Percentiles rank a stretch among this genome's conserved stretches.
These are phyloP conservation scores for Geotrichum aggregatum DNA, from an alignment of 1,139 yeast species.

Conservation along the genomic window DNA sequence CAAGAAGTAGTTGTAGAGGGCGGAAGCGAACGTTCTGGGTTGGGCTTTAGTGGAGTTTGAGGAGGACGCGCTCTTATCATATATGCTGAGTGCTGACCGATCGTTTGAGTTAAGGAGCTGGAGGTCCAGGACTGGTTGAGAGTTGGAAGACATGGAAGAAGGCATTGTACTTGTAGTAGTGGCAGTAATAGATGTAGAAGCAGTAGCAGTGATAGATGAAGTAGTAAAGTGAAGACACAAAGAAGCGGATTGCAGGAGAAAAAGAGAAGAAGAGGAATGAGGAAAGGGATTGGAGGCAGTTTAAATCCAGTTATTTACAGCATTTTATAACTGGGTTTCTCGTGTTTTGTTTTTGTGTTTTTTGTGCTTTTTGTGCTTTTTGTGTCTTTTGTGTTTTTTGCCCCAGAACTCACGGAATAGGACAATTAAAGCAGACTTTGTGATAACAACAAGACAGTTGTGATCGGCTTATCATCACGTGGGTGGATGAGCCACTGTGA, in stretches of 20 bases:
- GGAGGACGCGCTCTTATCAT: neutral
- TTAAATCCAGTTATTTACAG: neutral
- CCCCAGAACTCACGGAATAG: neutral
- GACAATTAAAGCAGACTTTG: neutral
- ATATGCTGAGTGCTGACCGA: constrained; percentile 10
- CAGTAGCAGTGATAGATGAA: neutral
- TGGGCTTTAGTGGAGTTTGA: neutral
- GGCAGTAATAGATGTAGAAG: neutral
- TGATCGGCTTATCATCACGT: neutral
- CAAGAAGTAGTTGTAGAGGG: neutral
- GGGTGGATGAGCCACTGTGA: neutral
- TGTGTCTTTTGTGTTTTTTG: constrained; percentile 2
- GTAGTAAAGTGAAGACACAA: neutral
- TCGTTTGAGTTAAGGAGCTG: constrained; percentile 10
- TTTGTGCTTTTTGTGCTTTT: neutral
- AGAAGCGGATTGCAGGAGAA: constrained; percentile 13
- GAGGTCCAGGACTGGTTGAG: constrained; percentile 10
- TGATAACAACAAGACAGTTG: too few relatives aligned
- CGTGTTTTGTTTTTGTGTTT: neutral
- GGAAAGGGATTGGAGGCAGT: constrained; percentile 16
- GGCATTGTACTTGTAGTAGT: too few relatives aligned
- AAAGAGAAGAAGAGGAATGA: constrained; percentile 25
- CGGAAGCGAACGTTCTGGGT: neutral
- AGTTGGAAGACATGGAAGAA: too few relatives aligned
- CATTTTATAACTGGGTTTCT: too few relatives aligned